Evolutionary conservation across 2,329 filamentous ascomycete species (phyloP), one percentile per base, ranked within the genome.

Genomic region (Pyricularia pennisetigena): DNA sequence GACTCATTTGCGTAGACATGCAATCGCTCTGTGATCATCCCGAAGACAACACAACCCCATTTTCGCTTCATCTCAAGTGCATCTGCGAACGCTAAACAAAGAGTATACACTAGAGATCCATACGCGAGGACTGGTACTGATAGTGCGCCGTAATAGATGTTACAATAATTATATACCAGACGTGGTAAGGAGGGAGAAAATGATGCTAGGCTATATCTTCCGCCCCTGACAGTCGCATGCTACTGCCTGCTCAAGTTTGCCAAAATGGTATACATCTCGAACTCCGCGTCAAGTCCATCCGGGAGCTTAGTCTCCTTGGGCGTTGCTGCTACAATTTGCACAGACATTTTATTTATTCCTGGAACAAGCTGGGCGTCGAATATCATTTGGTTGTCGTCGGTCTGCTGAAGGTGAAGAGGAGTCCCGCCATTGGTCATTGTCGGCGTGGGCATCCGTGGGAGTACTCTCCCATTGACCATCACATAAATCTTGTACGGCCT

Each of bases 401-500:
- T 79, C 26, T 80, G 78, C 41, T 54, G 41, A 5, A 54, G 16
- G 8, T 54, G 41, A n/a, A 54, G 41, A 54, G 41, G 41, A 7
- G 41, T 54, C 41, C 41, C 41, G 67, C 87, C 86, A 26, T 86
- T 83, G 3, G 85, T 82, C 28, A 84, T 81, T 12, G 65, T 9
- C 23, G 65, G 65, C 70, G 85, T 84, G 35, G 71, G 68, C 49
- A 78, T 62, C 78, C 75, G 82, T 62, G 80, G 81, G n/a, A 90
- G 82, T 8, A 90, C 83, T 66, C 86, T 84, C 59, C 84, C 86
- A 74, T 94, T 91, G 65, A 90, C 83, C 1, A 87, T 83, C 41
- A 93, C 90, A 75, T 92, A 93, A 49, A 95, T 79, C 74, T 90
- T 92, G 79, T 91, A 92, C 66, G 92, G 87, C 35, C 92, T 88